Base-by-base conservation (phyloP, 2,329 filamentous ascomycete species). In the Aspergillus tanneri region DNA sequence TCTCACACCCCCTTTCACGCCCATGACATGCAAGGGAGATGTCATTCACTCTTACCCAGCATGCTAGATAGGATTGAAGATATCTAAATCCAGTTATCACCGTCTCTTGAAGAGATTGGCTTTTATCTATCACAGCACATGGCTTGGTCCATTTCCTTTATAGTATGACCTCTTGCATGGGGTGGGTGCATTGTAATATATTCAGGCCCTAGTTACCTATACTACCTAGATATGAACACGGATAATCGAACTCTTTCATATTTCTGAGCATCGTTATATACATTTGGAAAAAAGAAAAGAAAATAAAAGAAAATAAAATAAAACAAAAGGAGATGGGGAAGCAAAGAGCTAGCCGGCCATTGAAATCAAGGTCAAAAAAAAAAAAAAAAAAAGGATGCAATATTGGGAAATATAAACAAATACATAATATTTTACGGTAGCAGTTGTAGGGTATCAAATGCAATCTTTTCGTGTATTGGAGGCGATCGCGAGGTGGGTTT, bases 401-500 rank as follows among this genome's bases (percentile, higher is more conserved):
- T 23, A 37, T n/a, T n/a, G n/a, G n/a, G n/a, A n/a, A n/a, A n/a
- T n/a, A n/a, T n/a, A n/a, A n/a, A n/a, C n/a, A n/a, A n/a, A n/a
- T n/a, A n/a, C n/a, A n/a, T n/a, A n/a, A n/a, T n/a, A n/a, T n/a
- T n/a, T n/a, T n/a, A n/a, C n/a, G n/a, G 30, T 34, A 18, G 30
- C 16, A 34, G 30, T 50, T 43, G 50, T 45, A 34, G 64, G 63
- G 64, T 66, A 66, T 66, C 63, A 65, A 56, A 64, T 61, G 62
- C 61, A 59, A 58, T 54, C 23, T 23, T 46, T 42, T 44, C 45
- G 46, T 40, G 42, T 42, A 38, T 38, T 23, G 25, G 24, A 11
- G 10, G 23, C 28, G 8, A 43, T 27, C 19, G 21, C 10, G 28
- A 10, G 25, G 27, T 24, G 39, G 41, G 35, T 43, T 22, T 32